Evolutionary conservation across 345 rosid species (phyloP).

Genomic region (Erucastrum elatum): DNA sequence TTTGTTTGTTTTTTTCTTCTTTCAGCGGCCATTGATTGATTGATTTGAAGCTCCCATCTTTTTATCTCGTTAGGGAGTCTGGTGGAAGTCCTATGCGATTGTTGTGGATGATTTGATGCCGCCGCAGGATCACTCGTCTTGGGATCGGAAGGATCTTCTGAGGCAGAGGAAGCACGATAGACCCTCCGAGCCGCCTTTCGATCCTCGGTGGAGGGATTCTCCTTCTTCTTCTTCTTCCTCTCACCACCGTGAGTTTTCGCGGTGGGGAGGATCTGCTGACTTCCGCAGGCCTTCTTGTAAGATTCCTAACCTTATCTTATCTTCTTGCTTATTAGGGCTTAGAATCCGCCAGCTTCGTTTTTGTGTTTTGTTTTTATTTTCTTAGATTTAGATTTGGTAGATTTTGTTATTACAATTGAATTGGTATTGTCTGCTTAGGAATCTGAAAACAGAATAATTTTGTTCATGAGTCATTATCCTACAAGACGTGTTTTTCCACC

Average conservation of each 20-base stretch:
- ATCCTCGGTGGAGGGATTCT: slow-evolving; percentile 77
- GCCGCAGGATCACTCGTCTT: slow-evolving; percentile 89
- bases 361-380: not conserved
- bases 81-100: slow-evolving; percentile 48
- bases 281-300: slow-evolving; percentile 80
- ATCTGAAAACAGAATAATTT: not conserved
- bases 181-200: slow-evolving; percentile 52
- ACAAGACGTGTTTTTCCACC: not conserved
- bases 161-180: slow-evolving; percentile 90
- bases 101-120: slow-evolving; percentile 69
- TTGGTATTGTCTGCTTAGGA: slow-evolving; percentile 2
- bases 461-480: not conserved
- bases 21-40: slow-evolving; percentile 9
- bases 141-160: slow-evolving; percentile 87
- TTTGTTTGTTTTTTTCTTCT: not conserved
- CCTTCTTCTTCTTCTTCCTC: slow-evolving; percentile 43
- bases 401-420: slow-evolving; percentile 7
- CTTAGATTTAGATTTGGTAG: slow-evolving; percentile 10
- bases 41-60: not conserved
- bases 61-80: not conserved
- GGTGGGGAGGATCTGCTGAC: slow-evolving; percentile 74
- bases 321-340: slow-evolving; percentile 25
- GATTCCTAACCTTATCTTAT: slow-evolving; percentile 9
- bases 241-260: slow-evolving; percentile 55
- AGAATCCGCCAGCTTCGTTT: not conserved